Evolutionary conservation across 129 eudicot genomes (phyloP), one percentile per base, ranked within the genome.

Genomic region (Tagetes erecta): DNA sequence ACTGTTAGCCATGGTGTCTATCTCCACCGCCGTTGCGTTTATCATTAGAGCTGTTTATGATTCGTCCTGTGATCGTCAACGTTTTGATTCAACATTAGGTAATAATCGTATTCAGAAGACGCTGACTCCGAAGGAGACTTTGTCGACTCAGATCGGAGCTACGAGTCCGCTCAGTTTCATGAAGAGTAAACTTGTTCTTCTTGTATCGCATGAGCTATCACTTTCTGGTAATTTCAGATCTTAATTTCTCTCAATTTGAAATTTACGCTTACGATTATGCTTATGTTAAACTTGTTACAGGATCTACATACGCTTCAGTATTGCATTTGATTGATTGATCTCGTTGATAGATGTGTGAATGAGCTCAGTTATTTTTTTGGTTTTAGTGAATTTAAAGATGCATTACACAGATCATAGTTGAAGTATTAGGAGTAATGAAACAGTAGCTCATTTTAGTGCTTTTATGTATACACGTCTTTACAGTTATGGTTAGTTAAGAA

Each of bases 191-290:
- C 90, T 87, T 37, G 96, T 95, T 27, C 89, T 95, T 37, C 81
- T 95, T 13, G 99, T 95, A n/a, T 95, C 99, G 0, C 99, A 95
- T 77, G 99, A 91, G 72, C 93, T 95, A 1, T 95, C 99, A 35
- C 97, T 95, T 76, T 91, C 99, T 64, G 97, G 99, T 95, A 85
- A 35, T 8, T 46, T 41, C n/a, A 1, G 3, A 67, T 53, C 13
- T 13, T 41, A 5, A 33, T 8, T 7, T 65, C 11, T 62, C 7
- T 62, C 42, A 36, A 62, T 0, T 57, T 13, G 7, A 11, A 35
- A 4, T 9, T 53, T 71, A 14, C 27, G 38, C 12, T 45, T 57
- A 11, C 11, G 20, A n/a, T 42, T 11, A 31, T 72, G 46, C 35
- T 60, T 34, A 44, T 58, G 3, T 72, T 33, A 31, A 10, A 31